Evolutionary conservation across 208 protist genomes (phyloP).

Genomic region (Willaertia magna): DNA sequence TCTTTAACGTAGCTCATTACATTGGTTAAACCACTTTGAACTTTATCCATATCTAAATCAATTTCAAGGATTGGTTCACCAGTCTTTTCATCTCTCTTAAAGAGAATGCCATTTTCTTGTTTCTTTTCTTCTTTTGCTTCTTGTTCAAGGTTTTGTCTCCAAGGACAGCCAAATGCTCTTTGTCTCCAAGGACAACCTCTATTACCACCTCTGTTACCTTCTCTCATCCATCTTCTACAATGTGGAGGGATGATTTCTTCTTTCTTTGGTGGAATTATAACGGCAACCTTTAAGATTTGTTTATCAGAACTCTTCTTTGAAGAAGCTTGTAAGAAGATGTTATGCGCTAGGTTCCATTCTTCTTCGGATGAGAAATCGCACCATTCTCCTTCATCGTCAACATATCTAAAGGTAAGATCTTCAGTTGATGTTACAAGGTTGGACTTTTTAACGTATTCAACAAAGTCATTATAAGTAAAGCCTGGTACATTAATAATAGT

Average conservation of each 20-base stretch:
- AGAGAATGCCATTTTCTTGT: too few species aligned
- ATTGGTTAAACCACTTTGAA: not conserved
- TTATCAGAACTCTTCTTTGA: not conserved
- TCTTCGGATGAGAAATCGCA: not conserved
- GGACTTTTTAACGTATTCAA: not conserved
- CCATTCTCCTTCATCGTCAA: not conserved
- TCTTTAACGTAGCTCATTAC: not conserved
- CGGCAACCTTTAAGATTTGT: not conserved
- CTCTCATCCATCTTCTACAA: not conserved
- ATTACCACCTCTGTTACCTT: not conserved
- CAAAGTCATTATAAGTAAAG: not conserved
- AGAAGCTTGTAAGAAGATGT: not conserved
- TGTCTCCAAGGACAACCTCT: not conserved
- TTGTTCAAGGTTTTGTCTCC: too few species aligned
- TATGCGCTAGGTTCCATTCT: not conserved
- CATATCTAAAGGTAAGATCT: not conserved
- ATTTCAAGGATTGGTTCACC: not conserved
- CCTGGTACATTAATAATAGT: not conserved
- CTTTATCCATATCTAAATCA: not conserved
- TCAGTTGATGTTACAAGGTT: not conserved
- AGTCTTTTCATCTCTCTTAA: not conserved
- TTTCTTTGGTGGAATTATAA: not conserved
- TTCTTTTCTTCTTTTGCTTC: too few species aligned
- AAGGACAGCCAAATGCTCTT: not conserved
- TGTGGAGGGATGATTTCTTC: not conserved